phyloP scores from a whole-genome alignment of 495 filamentous ascomycete species.

The Tuber melanosporum region DNA sequence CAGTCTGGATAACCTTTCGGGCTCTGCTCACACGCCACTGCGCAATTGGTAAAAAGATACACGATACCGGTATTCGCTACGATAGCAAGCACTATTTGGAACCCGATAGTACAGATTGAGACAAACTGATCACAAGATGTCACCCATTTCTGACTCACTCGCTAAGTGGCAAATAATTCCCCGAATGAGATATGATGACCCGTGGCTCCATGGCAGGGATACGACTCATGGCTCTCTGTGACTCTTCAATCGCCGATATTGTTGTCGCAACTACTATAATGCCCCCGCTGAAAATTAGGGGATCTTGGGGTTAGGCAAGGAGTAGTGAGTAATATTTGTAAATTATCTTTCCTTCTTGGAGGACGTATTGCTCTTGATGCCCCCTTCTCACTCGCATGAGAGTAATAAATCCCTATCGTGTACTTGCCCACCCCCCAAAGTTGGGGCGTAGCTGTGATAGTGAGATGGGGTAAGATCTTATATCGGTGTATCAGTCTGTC shows the following conservation, averaged over 20 bases:
- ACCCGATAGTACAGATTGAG: too few species aligned
- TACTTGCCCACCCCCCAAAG: not conserved
- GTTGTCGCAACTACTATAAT: not conserved
- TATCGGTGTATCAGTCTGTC: not conserved
- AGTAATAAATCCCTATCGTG: not conserved
- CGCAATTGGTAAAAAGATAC: not conserved
- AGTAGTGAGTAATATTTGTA: too few species aligned
- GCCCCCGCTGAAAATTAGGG: not conserved
- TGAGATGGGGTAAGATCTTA: not conserved
- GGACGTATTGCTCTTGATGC: too few species aligned
- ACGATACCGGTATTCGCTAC: not conserved
- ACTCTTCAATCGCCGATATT: not conserved
- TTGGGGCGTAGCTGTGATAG: not conserved
- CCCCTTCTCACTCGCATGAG: too few species aligned
- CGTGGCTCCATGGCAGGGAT: not conserved
- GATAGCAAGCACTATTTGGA: not conserved
- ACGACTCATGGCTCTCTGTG: not conserved
- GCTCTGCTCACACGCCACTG: not conserved
- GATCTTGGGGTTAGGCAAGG: not conserved
- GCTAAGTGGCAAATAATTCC: not conserved
- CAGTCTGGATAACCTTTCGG: too few species aligned
- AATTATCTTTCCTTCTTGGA: too few species aligned
- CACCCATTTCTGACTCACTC: not conserved
- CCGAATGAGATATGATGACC: not conserved
- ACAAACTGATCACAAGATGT: not conserved